Base-by-base conservation (phyloP, 768 basidiomycete genomes). In the Russula virescens region DNA sequence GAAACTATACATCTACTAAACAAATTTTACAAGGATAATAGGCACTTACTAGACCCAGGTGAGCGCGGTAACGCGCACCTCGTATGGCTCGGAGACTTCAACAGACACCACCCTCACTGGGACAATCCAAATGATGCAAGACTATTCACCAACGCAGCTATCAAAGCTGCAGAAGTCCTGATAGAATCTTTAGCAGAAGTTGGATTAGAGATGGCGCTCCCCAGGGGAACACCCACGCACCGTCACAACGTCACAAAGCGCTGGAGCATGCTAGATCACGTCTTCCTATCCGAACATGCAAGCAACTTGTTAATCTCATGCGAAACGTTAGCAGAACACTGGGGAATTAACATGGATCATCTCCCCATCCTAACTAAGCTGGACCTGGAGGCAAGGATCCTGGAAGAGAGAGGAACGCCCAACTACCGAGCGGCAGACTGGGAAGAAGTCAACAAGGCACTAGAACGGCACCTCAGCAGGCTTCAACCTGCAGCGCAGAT, bases 381-480 rank as follows among this genome's bases (percentile, higher is more conserved):
- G 0, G 10, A 53, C 14, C 13, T 53, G 5, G 3, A 11, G 2
- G 5, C 23, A 14, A 21, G 5, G 8, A 11, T 47, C n/a, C n/a
- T 8, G 7, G 3, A 0, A 9, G 11, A 2, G 6, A 38, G 7
- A 2, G 5, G 34, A 6, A 7, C 21, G 2, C 26, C 11, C 3
- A 38, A 53, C 21, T 53, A 23, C 13, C 11, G 51, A 0, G 13
- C 23, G 0, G 51, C 38, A 2, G 34, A 53, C 21, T 53, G 51
- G 51, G 34, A 38, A 0, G 16, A 38, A 1, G 35, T 53, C 35
- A 1, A 35, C 1, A 3, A 23, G 11, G 23, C 51, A 1, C 21
- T 38, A 5, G 6, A 3, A n/a, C 5, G 9, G 11, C 2, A 14
- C 0, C 46, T 46, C 1, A 9, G 2, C 1, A 7, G 1, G 1